Evolutionary conservation across 202 grass and related monocot genomes (phyloP).

Genomic region (Schoenoplectus tabernaemontani): DNA sequence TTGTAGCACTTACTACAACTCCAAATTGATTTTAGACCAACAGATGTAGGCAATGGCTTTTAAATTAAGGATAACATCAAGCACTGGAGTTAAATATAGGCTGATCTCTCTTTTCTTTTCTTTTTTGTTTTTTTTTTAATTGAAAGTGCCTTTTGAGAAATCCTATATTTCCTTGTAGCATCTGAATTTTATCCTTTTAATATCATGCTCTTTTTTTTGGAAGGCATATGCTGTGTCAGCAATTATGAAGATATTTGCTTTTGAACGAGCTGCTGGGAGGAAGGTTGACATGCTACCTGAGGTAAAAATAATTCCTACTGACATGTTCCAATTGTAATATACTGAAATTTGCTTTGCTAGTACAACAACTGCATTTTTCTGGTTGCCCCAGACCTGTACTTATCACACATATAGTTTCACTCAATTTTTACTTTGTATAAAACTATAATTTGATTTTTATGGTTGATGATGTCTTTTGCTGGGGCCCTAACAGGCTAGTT

Average conservation of each 20-base stretch:
- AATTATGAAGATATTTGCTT: conserved; percentile 92
- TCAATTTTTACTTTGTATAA: background rate
- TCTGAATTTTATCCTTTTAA: conserved; percentile 3
- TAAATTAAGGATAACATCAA: background rate
- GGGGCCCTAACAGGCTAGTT: background rate
- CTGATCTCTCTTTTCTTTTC: background rate
- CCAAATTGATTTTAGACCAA: background rate
- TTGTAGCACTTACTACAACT: background rate
- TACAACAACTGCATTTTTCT: background rate
- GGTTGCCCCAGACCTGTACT: background rate
- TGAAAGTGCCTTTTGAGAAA: conserved; percentile 16
- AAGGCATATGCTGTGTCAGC: conserved; percentile 91
- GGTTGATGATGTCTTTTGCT: background rate
- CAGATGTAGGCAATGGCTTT: background rate
- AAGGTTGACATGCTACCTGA: conserved; percentile 80
- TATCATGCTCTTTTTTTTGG: conserved; percentile 23
- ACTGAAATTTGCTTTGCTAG: background rate
- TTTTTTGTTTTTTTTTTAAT: background rate
- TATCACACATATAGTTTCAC: background rate
- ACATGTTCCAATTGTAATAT: background rate
- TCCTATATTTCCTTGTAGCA: conserved; percentile 10
- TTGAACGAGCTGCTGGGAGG: conserved; percentile 77
- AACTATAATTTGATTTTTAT: background rate
- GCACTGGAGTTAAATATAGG: background rate
- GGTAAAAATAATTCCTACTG: conserved; percentile 38